Percentiles rank a stretch among this genome's conserved stretches.
Conservation (phyloP, 805 yeast genomes). For the Nakazawaea sp. region DNA sequence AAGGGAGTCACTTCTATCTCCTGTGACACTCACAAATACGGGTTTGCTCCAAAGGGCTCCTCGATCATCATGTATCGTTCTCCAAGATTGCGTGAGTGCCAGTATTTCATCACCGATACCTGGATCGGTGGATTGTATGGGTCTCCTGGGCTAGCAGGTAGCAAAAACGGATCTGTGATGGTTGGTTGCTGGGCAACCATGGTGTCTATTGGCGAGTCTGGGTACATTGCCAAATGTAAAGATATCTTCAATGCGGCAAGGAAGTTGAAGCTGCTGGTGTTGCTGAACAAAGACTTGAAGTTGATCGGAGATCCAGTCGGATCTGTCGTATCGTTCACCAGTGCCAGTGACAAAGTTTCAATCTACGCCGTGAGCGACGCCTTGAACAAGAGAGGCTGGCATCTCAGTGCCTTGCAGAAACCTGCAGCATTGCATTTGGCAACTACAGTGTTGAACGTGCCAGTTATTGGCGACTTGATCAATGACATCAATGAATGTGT, state of each 20-base stretch:
- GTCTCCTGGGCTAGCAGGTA: slow-evolving; percentile 93
- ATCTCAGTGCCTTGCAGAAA: slow-evolving; percentile 74
- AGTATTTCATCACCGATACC: slow-evolving; percentile 74
- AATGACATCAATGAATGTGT: slow-evolving; percentile 41
- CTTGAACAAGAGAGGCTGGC: slow-evolving; percentile 75
- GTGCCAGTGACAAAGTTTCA: slow-evolving; percentile 39
- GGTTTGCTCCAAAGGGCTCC: slow-evolving; percentile 97
- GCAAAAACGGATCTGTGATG: slow-evolving; percentile 93
- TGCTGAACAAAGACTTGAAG: slow-evolving; percentile 45
- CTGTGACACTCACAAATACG: slow-evolving; percentile 99
- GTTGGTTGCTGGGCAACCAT: slow-evolving; percentile 99
- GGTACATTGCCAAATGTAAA: slow-evolving; percentile 61
- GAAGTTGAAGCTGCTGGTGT: slow-evolving; percentile 40
- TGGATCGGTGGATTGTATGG: slow-evolving; percentile 98
- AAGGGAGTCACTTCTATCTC: slow-evolving; percentile 95
- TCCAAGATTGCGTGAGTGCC: slow-evolving; percentile 60
- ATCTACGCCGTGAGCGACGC: slow-evolving; percentile 77
- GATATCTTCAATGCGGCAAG: slow-evolving; percentile 65
- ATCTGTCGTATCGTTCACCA: slow-evolving; percentile 76
- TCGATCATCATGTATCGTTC: slow-evolving; percentile 86
- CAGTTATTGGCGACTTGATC: slow-evolving; percentile 54
- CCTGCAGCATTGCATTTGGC: slow-evolving; percentile 94
- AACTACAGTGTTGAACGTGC: slow-evolving; percentile 63
- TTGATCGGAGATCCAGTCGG: slow-evolving; percentile 82
- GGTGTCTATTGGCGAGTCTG: slow-evolving; percentile 75